These are phyloP conservation scores for Ustilago cynodontis DNA, from an alignment of 1,284 basidiomycete species.

Conservation along the genomic window DNA sequence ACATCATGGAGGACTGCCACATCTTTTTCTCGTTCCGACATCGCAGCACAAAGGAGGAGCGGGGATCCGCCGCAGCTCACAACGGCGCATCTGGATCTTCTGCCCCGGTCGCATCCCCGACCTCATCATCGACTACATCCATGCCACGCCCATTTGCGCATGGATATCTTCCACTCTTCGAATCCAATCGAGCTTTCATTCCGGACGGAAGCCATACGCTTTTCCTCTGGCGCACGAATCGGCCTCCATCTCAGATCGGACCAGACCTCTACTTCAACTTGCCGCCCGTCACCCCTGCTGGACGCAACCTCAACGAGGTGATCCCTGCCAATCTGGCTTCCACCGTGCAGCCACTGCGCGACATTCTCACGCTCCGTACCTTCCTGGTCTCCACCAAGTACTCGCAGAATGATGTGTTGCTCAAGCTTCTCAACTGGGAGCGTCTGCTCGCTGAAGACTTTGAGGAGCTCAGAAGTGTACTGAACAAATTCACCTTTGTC, in stretches of 20 bases:
- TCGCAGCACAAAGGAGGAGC: slow-evolving; percentile 74
- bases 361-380: slow-evolving; percentile 84
- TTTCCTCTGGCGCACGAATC: slow-evolving; percentile 61
- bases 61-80: slow-evolving; percentile 23
- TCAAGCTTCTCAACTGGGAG: slow-evolving; percentile 88
- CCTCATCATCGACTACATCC: slow-evolving; percentile 17
- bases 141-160: slow-evolving; percentile 81
- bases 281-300: slow-evolving; percentile 76
- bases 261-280: slow-evolving; percentile 74
- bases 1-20: slow-evolving; percentile 83
- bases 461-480: slow-evolving; percentile 77
- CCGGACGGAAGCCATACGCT: slow-evolving; percentile 91
- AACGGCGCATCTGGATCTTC: slow-evolving; percentile 15
- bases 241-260: slow-evolving; percentile 73
- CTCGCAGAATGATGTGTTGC: slow-evolving; percentile 89
- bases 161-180: slow-evolving; percentile 88
- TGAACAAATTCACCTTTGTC: slow-evolving; percentile 90
- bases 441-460: slow-evolving; percentile 72
- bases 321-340: slow-evolving; percentile 57
- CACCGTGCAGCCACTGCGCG: slow-evolving; percentile 72
- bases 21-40: slow-evolving; percentile 94
- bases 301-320: slow-evolving; percentile 72
- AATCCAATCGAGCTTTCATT: slow-evolving; percentile 81
- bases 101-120: slow-evolving; percentile 3
- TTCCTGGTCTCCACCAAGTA: slow-evolving; percentile 92